These are phyloP conservation scores for Comarum palustre DNA, from an alignment of 306 rosid genomes.

Conservation along the genomic window DNA sequence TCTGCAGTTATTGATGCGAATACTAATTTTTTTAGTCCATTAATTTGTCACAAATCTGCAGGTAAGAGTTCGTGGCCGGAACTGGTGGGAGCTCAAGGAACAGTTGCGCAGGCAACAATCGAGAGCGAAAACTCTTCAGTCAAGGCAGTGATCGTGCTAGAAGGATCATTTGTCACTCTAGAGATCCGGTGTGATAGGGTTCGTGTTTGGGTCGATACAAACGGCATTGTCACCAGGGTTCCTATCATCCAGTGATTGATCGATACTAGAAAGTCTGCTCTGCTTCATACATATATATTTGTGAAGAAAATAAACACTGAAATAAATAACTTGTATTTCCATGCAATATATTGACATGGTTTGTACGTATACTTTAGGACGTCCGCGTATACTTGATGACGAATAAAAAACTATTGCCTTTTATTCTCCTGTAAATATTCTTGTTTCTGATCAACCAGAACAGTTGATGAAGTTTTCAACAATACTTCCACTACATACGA, in stretches of 20 bases:
- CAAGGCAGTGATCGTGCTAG: conserved; percentile 25
- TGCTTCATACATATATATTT: not conserved
- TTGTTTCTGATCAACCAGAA: not conserved
- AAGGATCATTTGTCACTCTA: conserved; percentile 34
- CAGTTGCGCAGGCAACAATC: conserved; percentile 32
- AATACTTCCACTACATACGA: not conserved
- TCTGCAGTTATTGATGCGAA: too few species aligned
- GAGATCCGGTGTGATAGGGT: conserved; percentile 55
- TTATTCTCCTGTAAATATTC: not conserved
- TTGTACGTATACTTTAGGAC: not conserved
- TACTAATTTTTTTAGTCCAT: not conserved
- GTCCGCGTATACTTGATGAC: not conserved
- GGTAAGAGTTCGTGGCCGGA: conserved; percentile 57
- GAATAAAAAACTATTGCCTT: not conserved
- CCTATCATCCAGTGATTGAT: conserved; percentile 39
- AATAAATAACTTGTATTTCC: not conserved
- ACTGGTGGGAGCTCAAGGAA: conserved; percentile 44
- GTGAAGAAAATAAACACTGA: not conserved
- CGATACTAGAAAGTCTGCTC: too few species aligned
- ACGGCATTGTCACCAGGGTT: conserved; percentile 29
- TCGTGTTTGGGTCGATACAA: conserved; percentile 41
- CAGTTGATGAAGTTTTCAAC: not conserved
- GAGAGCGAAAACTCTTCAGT: conserved; percentile 41
- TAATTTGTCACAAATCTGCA: not conserved
- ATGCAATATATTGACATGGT: not conserved